Conservation (phyloP, 108 stramenopile species). For the Cyclotella choctawhatcheeana region DNA sequence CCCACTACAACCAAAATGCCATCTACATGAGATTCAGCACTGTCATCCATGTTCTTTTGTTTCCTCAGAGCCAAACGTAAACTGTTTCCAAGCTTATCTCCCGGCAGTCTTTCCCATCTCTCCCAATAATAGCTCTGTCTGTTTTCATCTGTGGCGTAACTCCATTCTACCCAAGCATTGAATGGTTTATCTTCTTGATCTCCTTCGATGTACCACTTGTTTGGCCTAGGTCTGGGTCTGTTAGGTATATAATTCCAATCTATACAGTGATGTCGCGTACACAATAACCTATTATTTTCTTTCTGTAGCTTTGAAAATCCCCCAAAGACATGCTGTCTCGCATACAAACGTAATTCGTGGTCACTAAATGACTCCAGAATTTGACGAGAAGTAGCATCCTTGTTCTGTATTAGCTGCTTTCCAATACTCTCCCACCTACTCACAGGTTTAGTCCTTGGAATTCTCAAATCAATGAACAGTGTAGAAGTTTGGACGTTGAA, state of each 20-base stretch:
- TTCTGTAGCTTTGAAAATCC: constrained; percentile 61
- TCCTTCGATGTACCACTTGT: constrained; percentile 89
- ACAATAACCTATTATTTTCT: constrained; percentile 34
- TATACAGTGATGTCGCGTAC: constrained; percentile 88
- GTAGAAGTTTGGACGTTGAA: constrained; percentile 89
- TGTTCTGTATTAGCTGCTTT: not conserved
- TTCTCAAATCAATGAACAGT: constrained; percentile 87
- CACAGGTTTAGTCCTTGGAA: constrained; percentile 63
- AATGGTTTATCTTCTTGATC: constrained; percentile 7
- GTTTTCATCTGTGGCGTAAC: constrained; percentile 76
- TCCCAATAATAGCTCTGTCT: constrained; percentile 89
- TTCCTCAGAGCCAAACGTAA: constrained; percentile 61
- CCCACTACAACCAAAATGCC: constrained; percentile 71
- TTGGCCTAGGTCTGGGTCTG: constrained; percentile 73
- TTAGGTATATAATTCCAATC: constrained; percentile 93
- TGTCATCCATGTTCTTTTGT: constrained; percentile 10
- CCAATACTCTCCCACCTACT: constrained; percentile 32
- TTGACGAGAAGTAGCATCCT: constrained; percentile 10
- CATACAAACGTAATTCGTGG: constrained; percentile 72
- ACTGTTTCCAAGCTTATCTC: constrained; percentile 40
- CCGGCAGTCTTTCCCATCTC: constrained; percentile 74
- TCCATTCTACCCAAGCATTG: constrained; percentile 80
- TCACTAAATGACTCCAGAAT: constrained; percentile 54
- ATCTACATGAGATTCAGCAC: constrained; percentile 36
- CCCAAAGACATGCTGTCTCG: constrained; percentile 90